These are phyloP conservation scores for Diaporthe sp. DNA, from an alignment of 2,329 filamentous ascomycete species.

Conservation along the genomic window DNA sequence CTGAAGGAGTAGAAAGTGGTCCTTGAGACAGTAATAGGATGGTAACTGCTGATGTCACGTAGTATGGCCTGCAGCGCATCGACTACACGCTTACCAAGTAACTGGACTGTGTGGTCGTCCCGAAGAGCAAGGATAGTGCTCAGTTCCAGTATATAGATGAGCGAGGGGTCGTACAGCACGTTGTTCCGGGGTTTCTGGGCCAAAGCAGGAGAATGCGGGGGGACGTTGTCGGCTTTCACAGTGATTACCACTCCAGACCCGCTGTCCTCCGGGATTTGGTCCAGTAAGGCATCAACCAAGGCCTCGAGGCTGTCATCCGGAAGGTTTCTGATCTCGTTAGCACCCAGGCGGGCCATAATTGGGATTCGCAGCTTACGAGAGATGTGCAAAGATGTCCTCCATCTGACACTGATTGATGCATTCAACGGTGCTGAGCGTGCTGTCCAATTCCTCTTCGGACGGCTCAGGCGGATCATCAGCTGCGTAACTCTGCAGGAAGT, in stretches of 20 bases:
- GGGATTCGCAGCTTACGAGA: slow-evolving; percentile 70
- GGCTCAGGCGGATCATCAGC: slow-evolving; percentile 98
- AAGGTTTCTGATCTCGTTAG: slow-evolving; percentile 53
- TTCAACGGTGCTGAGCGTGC: slow-evolving; percentile 93
- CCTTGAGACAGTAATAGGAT: slow-evolving; percentile 86
- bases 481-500: slow-evolving; percentile 98
- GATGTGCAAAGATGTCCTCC: slow-evolving; percentile 84
- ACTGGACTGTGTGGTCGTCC: slow-evolving; percentile 79
- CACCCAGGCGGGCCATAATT: neutral
- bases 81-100: slow-evolving; percentile 84
- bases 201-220: slow-evolving; percentile 69
- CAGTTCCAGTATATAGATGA: slow-evolving; percentile 93
- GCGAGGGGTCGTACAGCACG: slow-evolving; percentile 84
- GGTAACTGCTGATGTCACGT: slow-evolving; percentile 82
- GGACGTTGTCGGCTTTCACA: slow-evolving; percentile 87
- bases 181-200: slow-evolving; percentile 69
- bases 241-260: slow-evolving; percentile 84
- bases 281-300: slow-evolving; percentile 80
- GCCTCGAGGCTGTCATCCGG: slow-evolving; percentile 53
- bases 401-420: slow-evolving; percentile 93
- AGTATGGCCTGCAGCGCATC: slow-evolving; percentile 86
- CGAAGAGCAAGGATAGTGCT: slow-evolving; percentile 85
- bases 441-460: slow-evolving; percentile 96
- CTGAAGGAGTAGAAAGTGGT: slow-evolving; percentile 89
- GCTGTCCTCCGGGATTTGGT: slow-evolving; percentile 88